Base-by-base conservation (phyloP, 306 rosid genomes). In the Corylus heterophylla region DNA sequence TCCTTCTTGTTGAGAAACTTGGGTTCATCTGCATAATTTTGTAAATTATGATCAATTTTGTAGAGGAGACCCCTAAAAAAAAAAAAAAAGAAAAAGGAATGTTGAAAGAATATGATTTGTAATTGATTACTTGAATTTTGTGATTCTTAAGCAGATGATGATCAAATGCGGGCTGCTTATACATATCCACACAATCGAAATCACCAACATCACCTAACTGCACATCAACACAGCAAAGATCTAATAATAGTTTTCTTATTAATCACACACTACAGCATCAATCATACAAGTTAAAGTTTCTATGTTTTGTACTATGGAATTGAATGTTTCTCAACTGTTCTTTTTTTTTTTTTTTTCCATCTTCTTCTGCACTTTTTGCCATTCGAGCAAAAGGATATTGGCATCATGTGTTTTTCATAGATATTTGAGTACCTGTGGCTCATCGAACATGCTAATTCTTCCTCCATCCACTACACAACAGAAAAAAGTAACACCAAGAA, bases 111-210 rank as follows among this genome's bases (percentile, higher is more conserved):
- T 11, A 49, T 11, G 12, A 49, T 79, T 56, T 56, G 62, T 0
- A 54, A 4, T 47, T 25, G 79, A 9, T 7, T 1, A 45, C 81
- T 82, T 80, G 82, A n/a, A 80, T 80, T 49, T 37, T 76, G 45
- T 80, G 84, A 66, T 80, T 84, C 68, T 76, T 84, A 20, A 76
- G 79, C 70, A 76, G 6, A 52, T 70, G 82, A 84, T 84, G 82
- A 42, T 68, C 69, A 61, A 84, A 81, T 27, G 82, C 81, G 49
- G 62, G 82, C 42, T 44, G 82, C 74, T 76, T 76, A 76, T 84
- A 77, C 31, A 84, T 80, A 50, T 80, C 84, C 80, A 73, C 63
- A 54, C 87, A 77, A 39, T 80, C 84, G 7, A 18, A 56, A 12
- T 56, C 27, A 20, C 22, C 8, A 54, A 20, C 10, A 56, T 56